Base-by-base conservation (phyloP, 441 rosid genomes). In the Aleurites moluccanus region DNA sequence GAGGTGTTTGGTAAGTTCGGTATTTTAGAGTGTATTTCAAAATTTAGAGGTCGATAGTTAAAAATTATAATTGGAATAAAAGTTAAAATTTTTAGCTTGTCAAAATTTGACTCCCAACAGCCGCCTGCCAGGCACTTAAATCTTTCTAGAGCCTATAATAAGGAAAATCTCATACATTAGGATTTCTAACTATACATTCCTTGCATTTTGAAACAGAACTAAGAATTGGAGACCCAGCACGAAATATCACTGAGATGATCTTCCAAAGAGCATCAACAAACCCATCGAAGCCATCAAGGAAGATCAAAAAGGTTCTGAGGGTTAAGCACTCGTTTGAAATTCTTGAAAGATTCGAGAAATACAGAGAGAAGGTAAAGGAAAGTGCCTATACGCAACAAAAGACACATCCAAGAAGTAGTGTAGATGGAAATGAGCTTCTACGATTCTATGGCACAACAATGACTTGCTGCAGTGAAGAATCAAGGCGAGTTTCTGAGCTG, bases 351-450 rank as follows among this genome's bases (percentile, higher is more conserved):
- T 85, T 83, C 49, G 90, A 86, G 75, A 83, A 75, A 55, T 78
- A 84, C 74, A 75, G 89, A 64, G 88, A 82, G 64, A 73, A 59
- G 60, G 85, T 86, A 16, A 85, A 85, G 74, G 78, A 67, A 66
- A 82, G 57, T 53, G 82, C 87, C 11, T 67, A 75, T 6, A 69
- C 75, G 49, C 79, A 71, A 30, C 68, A 67, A 55, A 74, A 35
- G 70, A 57, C 69, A 69, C 81, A 86, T 75, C 88, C 86, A 10
- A 76, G 88, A 75, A 85, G 84, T 80, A 57, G 45, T 6, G 89
- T 84, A 0, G 93, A 86, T 72, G 91, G 92, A 13, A 85, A 88
- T 8, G 88, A 90, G 80, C 74, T 85, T 47, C 64, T 84, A 64
- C 73, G 72, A 47, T 90, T 90, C 83, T 84, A 80, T 14, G 81